Evolutionary conservation across 352 stramenopile species (phyloP).

Genomic region (Phytopythium vexans): DNA sequence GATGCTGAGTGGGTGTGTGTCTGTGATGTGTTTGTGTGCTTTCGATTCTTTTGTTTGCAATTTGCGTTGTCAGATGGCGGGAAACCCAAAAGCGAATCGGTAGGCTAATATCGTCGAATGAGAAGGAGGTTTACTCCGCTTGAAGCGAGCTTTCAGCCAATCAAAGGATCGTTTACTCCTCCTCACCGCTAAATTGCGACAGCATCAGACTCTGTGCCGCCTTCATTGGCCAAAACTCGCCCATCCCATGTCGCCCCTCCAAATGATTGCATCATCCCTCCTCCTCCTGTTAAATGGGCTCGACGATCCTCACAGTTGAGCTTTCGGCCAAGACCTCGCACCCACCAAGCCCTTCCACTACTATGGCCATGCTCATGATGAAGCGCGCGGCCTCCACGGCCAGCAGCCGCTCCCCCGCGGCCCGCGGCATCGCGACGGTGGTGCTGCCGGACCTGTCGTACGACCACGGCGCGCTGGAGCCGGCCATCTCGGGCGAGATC

Average conservation of each 20-base stretch:
- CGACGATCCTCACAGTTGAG: slow-evolving; percentile 12
- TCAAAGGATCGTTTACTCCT: no score
- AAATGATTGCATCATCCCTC: slow-evolving; percentile 6
- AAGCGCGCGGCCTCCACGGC: slow-evolving; percentile 14
- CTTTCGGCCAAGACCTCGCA: slow-evolving; percentile 17
- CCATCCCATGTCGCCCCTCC: slow-evolving; percentile 5
- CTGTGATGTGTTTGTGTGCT: no score
- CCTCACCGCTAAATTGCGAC: no score
- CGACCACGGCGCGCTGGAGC: slow-evolving; percentile 86
- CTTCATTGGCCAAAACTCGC: no score
- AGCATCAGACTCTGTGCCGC: no score
- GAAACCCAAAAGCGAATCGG: no score
- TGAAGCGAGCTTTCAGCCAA: no score
- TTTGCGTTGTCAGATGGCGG: no score
- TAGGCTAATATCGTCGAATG: no score
- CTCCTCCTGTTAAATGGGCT: slow-evolving; percentile 13
- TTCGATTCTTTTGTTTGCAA: no score
- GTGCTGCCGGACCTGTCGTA: slow-evolving; percentile 85
- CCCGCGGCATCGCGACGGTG: slow-evolving; percentile 60
- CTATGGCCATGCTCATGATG: slow-evolving; percentile 10
- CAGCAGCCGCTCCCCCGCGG: slow-evolving; percentile 6
- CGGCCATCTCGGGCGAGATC: slow-evolving; percentile 86
- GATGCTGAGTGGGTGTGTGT: neutral
- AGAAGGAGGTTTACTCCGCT: no score
- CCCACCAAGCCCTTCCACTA: neutral